These are phyloP conservation scores for Laburnicola sp. DNA, from an alignment of 2,329 filamentous ascomycete genomes.

Conservation along the genomic window DNA sequence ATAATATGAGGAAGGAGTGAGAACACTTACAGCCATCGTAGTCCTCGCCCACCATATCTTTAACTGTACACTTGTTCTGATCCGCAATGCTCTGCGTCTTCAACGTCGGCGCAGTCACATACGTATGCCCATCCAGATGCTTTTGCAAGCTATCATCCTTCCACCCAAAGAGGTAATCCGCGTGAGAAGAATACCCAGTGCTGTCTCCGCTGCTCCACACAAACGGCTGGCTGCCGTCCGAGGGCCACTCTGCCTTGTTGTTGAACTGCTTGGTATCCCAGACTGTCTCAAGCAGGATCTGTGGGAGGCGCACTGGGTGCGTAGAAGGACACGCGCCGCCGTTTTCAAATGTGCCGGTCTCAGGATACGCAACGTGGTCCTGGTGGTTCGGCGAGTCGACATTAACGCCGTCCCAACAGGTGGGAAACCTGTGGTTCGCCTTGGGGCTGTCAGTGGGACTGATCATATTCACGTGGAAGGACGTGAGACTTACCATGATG, in stretches of 20 bases:
- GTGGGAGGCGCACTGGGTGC: constrained; percentile 34
- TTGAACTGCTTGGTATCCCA: constrained; percentile 40
- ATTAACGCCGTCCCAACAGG: constrained; percentile 56
- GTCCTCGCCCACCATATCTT: constrained; percentile 37
- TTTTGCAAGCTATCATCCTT: constrained; percentile 35
- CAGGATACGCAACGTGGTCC: constrained; percentile 52
- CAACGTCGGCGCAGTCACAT: constrained; percentile 33
- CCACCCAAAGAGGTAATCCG: constrained; percentile 41
- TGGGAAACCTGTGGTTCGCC: constrained; percentile 3
- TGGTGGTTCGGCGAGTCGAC: constrained; percentile 59
- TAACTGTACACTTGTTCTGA: constrained; percentile 39
- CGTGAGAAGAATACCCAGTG: constrained; percentile 34
- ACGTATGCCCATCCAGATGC: constrained; percentile 35
- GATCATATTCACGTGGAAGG: constrained; percentile 43
- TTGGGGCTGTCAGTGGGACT: no score
- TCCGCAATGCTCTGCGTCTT: constrained; percentile 40
- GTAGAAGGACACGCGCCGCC: constrained; percentile 33
- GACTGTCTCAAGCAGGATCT: constrained; percentile 39
- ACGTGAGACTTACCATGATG: constrained; percentile 31
- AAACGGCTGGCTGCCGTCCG: constrained; percentile 38
- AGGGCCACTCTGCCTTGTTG: constrained; percentile 38
- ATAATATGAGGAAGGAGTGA: not conserved
- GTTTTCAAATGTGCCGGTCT: constrained; percentile 38
- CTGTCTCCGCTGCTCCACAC: constrained; percentile 36
- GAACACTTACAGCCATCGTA: constrained; percentile 35